Percentiles rank a stretch among this genome's conserved stretches.
Evolutionary conservation across 805 yeast genomes (phyloP).

Genomic region (Tetrapisispora phaffii): DNA sequence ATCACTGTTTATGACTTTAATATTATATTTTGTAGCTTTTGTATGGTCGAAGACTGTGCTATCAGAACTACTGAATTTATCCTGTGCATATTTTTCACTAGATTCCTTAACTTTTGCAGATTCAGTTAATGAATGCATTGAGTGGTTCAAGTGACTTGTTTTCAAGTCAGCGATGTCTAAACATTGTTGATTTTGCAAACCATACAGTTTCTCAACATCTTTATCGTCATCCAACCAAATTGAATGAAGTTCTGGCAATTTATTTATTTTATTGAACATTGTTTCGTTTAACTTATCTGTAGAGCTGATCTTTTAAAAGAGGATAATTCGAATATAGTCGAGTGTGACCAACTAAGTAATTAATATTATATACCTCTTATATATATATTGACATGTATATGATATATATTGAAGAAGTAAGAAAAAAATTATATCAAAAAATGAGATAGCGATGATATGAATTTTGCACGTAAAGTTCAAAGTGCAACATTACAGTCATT

Average conservation of each 20-base stretch:
- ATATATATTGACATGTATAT: no score
- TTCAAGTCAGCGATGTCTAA: conserved; percentile 14
- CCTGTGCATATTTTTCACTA: not conserved
- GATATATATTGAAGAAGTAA: no score
- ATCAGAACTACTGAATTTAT: not conserved
- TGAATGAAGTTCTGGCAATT: conserved; percentile 31
- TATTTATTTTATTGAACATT: not conserved
- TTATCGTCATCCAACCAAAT: conserved; percentile 36
- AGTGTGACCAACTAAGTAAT: no score
- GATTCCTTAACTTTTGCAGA: not conserved
- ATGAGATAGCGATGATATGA: no score
- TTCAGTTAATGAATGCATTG: not conserved
- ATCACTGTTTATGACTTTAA: conserved; percentile 24
- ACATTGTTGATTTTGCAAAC: conserved; percentile 23
- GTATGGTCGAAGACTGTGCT: not conserved
- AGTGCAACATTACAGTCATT: no score
- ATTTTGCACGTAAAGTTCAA: no score
- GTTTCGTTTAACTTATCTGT: no score
- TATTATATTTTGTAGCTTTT: not conserved
- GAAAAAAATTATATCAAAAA: no score
- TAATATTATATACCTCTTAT: no score
- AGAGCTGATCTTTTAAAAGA: no score
- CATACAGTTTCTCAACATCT: conserved; percentile 29
- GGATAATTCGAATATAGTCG: no score
- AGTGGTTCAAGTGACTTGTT: conserved; percentile 3